A percentile compares a stretch with the other conserved stretches of the same genome.
These are phyloP conservation scores for Hypericum androsaemum DNA, from an alignment of 345 rosid species.

Conservation along the genomic window DNA sequence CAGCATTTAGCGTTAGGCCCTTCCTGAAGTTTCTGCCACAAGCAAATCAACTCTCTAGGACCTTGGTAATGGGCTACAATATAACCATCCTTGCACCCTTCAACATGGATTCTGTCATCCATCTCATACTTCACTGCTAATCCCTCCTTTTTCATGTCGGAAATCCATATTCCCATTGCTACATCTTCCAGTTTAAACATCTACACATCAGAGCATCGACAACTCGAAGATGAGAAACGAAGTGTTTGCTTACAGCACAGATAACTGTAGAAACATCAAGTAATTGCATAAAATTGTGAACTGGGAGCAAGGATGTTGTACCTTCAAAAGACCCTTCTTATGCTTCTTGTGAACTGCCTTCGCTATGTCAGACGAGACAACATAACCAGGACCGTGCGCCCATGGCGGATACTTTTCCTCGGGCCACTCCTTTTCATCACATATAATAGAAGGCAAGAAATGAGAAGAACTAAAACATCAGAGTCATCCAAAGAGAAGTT, in stretches of 20 bases:
- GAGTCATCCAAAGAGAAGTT: background rate
- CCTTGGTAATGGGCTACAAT: slow-evolving; percentile 14
- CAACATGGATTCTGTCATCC: slow-evolving; percentile 4
- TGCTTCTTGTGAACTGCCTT: slow-evolving; percentile 36
- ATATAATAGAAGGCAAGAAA: background rate
- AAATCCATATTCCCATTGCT: slow-evolving; percentile 19
- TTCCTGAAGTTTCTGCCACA: slow-evolving; percentile 8
- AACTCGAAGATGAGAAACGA: too few species aligned
- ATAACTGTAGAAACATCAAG: too few species aligned
- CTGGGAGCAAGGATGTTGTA: too few species aligned
- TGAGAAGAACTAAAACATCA: background rate
- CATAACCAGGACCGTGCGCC: slow-evolving; percentile 85
- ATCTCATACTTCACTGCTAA: slow-evolving; percentile 8
- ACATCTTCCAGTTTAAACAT: slow-evolving; percentile 22
- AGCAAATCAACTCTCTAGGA: slow-evolving; percentile 15
- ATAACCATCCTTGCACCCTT: slow-evolving; percentile 16
- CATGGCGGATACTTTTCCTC: slow-evolving; percentile 75
- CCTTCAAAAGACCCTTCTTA: too few species aligned
- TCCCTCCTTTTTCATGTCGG: slow-evolving; percentile 3
- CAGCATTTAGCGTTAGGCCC: too few species aligned
- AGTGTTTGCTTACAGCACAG: too few species aligned
- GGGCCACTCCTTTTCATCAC: slow-evolving; percentile 63
- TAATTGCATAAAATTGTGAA: too few species aligned
- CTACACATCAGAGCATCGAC: slow-evolving; percentile 2
- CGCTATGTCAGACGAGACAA: slow-evolving; percentile 52